A percentile compares a stretch with the other conserved stretches of the same genome.
phyloP scores from a whole-genome alignment of 768 basidiomycete species.

The Rickenella mellea region DNA sequence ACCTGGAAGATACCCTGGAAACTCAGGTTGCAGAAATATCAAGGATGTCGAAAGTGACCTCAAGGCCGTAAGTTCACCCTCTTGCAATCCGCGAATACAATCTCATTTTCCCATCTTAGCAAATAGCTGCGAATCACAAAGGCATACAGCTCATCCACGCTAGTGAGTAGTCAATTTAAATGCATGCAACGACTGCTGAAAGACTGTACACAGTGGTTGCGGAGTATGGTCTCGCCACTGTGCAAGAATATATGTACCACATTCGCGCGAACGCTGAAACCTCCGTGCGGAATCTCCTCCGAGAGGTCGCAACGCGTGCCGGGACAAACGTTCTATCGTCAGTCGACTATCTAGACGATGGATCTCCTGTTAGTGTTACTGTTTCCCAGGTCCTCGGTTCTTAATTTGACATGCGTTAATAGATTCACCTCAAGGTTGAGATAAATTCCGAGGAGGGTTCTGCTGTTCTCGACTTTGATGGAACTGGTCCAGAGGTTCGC shows the following conservation, averaged over 20 bases:
- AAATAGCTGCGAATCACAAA: conserved; percentile 92
- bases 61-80: conserved; percentile 58
- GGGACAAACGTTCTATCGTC: conserved; percentile 60
- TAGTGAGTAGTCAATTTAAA: conserved; percentile 32
- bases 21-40: conserved; percentile 81
- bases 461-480: conserved; percentile 78
- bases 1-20: conserved; percentile 74
- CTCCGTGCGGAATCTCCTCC: conserved; percentile 76
- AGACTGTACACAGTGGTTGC: conserved; percentile 48
- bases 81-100: not conserved
- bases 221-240: conserved; percentile 78
- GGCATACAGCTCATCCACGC: conserved; percentile 79
- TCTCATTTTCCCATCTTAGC: conserved; percentile 31
- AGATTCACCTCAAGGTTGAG: conserved; percentile 70
- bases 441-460: conserved; percentile 69
- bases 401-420: not conserved
- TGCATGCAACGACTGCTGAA: not conserved
- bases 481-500: conserved; percentile 75
- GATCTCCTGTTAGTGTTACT: conserved; percentile 55
- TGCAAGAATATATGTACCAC: conserved; percentile 90
- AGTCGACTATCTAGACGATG: conserved; percentile 81
- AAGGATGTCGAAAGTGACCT: conserved; percentile 87
- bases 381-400: not conserved
- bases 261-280: conserved; percentile 84
- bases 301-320: conserved; percentile 59